Evolutionary conservation across 768 basidiomycete species (phyloP).

Genomic region (Kwoniella europaea): DNA sequence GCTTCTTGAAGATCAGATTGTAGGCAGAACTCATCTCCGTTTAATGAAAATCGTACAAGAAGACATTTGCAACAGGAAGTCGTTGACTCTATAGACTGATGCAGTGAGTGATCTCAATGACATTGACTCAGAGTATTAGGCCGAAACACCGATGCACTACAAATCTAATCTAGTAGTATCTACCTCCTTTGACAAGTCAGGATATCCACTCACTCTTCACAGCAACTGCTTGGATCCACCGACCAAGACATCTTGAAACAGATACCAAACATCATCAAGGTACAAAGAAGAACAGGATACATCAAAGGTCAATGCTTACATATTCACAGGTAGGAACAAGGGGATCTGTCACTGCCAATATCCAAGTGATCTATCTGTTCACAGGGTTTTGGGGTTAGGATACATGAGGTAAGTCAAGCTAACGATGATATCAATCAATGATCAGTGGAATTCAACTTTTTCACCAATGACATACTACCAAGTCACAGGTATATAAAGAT

Average conservation of each 20-base stretch:
- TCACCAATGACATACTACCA: too few relatives aligned
- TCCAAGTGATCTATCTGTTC: too few relatives aligned
- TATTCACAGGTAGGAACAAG: neutral
- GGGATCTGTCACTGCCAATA: neutral
- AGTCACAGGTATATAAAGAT: too few relatives aligned
- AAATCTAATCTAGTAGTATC: neutral
- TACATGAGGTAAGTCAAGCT: neutral
- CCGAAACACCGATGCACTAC: neutral
- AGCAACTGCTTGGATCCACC: too few relatives aligned
- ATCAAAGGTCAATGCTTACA: neutral
- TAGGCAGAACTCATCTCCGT: too few relatives aligned
- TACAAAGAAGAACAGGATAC: neutral
- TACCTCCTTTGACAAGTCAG: neutral
- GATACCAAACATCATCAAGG: neutral
- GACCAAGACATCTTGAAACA: slow-evolving; percentile 1
- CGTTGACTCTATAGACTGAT: too few relatives aligned
- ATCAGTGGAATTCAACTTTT: neutral
- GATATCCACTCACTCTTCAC: neutral
- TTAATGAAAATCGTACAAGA: too few relatives aligned
- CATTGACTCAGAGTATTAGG: neutral
- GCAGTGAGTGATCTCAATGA: too few relatives aligned
- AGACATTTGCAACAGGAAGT: too few relatives aligned
- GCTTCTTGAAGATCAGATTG: too few relatives aligned
- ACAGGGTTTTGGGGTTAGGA: neutral
- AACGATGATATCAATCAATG: neutral